A percentile compares a stretch with the other conserved stretches of the same genome.
Evolutionary conservation across 2,329 filamentous ascomycete species (phyloP).

Genomic region (Cladosporium sp.): DNA sequence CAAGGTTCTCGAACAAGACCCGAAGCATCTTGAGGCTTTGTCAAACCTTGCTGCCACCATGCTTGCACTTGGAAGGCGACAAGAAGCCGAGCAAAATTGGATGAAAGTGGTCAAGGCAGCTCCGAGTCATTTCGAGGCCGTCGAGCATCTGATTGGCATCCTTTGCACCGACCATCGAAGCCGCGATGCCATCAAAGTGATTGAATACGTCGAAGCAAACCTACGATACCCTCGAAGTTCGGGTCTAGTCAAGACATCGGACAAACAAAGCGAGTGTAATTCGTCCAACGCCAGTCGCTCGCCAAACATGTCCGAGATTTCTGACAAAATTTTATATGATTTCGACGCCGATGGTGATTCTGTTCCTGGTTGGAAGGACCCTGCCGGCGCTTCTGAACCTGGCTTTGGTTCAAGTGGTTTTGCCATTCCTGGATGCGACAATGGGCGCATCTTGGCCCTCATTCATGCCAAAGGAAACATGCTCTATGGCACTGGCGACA

Average conservation of each 20-base stretch:
- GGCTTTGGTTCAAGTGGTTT: conserved; percentile 79
- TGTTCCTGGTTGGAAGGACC: conserved; percentile 36
- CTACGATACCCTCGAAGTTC: conserved; percentile 50
- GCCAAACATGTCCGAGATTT: conserved; percentile 49
- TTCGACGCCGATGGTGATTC: conserved; percentile 44
- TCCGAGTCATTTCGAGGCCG: conserved; percentile 88
- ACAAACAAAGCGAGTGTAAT: conserved; percentile 56
- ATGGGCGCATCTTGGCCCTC: conserved; percentile 86
- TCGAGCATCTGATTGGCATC: conserved; percentile 86
- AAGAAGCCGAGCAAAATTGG: conserved; percentile 86
- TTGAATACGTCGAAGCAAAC: conserved; percentile 74
- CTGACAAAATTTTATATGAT: conserved; percentile 55
- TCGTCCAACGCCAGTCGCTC: conserved; percentile 50
- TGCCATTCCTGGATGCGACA: conserved; percentile 76
- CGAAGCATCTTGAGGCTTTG: conserved; percentile 79
- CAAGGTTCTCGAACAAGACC: conserved; percentile 57
- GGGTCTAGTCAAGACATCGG: conserved; percentile 45
- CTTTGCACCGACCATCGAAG: conserved; percentile 76
- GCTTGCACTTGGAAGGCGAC: conserved; percentile 72
- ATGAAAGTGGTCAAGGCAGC: conserved; percentile 73
- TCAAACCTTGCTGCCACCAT: conserved; percentile 90
- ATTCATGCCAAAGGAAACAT: conserved; percentile 98
- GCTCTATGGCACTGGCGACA: conserved; percentile 84
- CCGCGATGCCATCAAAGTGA: conserved; percentile 79
- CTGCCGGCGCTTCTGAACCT: conserved; percentile 40